A percentile compares a stretch with the other conserved stretches of the same genome.
Conservation (phyloP, 73 alveolate genomes). For the Loxodes magnus region DNA sequence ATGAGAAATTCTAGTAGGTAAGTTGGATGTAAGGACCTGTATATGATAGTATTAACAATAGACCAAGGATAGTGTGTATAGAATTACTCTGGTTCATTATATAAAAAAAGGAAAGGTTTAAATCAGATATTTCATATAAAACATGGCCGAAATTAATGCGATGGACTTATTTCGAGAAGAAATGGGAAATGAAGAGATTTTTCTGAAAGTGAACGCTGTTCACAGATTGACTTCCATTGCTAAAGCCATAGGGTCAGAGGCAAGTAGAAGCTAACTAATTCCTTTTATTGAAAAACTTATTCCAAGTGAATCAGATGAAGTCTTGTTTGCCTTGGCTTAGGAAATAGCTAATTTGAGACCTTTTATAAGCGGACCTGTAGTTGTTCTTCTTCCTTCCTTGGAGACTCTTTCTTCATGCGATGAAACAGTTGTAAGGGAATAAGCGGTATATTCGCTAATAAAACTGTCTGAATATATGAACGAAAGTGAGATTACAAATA, state of each 20-base stretch:
- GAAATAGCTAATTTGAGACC: constrained; percentile 57
- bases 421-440: constrained; percentile 66
- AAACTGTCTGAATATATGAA: neutral
- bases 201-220: constrained; percentile 90
- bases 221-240: constrained; percentile 85
- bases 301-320: constrained; percentile 93
- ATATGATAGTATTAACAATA: too few species aligned
- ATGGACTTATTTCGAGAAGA: constrained; percentile 84
- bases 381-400: constrained; percentile 28
- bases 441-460: constrained; percentile 34
- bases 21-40: too few species aligned
- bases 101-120: too few species aligned
- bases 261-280: constrained; percentile 56
- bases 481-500: neutral
- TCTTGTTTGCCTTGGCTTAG: constrained; percentile 89
- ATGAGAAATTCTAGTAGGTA: too few species aligned
- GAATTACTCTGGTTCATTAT: too few species aligned
- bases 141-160: too few species aligned
- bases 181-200: constrained; percentile 87
- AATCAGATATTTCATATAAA: too few species aligned
- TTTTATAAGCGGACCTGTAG: constrained; percentile 9
- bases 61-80: too few species aligned
- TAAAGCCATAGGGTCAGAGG: constrained; percentile 60
- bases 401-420: constrained; percentile 50
- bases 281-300: too few species aligned